Conservation (phyloP, 75 land plant genomes). For the Sequoia sempervirens region DNA sequence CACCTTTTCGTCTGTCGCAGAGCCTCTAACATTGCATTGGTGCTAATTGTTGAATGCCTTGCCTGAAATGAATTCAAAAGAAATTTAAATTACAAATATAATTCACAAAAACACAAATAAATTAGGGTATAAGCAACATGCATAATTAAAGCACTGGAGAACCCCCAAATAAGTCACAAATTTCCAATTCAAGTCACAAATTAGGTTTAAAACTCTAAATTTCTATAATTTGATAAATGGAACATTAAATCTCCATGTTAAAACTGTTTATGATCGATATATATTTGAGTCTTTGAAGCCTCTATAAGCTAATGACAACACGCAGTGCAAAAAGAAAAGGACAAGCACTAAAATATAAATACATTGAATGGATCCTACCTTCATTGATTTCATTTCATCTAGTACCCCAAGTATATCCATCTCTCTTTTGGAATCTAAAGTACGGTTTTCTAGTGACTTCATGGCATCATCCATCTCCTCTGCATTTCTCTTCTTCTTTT, state of each 20-base stretch:
- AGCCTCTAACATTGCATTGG: conserved; percentile 72
- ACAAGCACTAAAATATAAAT: background rate
- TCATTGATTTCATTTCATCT: conserved; percentile 96
- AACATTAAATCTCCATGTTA: background rate
- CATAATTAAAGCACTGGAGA: background rate
- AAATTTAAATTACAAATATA: conserved; percentile 3
- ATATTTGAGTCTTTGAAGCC: background rate
- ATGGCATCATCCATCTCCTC: conserved; percentile 98
- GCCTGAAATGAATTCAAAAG: conserved; percentile 41
- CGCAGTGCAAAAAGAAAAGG: background rate
- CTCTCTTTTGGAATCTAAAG: conserved; percentile 88
- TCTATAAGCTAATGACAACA: background rate
- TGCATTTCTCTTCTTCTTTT: conserved; percentile 63
- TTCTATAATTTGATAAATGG: background rate
- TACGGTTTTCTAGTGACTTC: conserved; percentile 90
- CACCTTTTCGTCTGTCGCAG: conserved; percentile 66
- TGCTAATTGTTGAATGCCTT: conserved; percentile 82
- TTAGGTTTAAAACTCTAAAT: background rate
- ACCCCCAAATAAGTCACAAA: background rate
- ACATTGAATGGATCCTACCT: conserved; percentile 27
- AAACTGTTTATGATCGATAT: background rate
- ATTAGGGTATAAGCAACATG: background rate
- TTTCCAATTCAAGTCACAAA: background rate
- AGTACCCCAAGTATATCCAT: conserved; percentile 98
- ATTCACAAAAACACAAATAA: background rate